Base-by-base conservation (phyloP, 371 early-diverging fungal genomes). In the Apophysomyces sp. region DNA sequence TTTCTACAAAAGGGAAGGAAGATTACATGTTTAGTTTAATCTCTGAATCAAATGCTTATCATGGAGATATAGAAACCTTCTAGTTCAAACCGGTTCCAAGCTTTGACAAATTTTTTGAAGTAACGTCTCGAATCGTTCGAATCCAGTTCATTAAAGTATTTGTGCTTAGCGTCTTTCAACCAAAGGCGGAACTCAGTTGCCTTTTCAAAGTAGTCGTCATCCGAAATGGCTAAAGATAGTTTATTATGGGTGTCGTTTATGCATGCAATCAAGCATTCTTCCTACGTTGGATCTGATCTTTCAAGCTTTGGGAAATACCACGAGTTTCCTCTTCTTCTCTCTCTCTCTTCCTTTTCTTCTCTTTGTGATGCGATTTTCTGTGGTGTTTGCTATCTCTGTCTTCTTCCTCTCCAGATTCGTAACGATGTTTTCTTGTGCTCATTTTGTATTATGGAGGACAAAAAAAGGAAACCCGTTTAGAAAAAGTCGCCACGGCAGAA, bases 181-280 rank as follows among this genome's bases (percentile, higher is more conserved):
- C 96, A 95, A 13, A 91, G 63, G 1, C 90, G 78, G 66, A 94
- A 94, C 55, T 92, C 90, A n/a, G 84, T 78, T 21, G 91, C 82
- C 41, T 90, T 89, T 41, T 78, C 76, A 70, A 78, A 93, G 65
- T 92, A 94, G 71, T 92, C 92, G 27, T 92, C 92, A 30, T 82
- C 83, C 8, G 81, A 61, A 40, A 89, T 86, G 36, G 76, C 80
- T 79, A 67, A 44, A 44, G 21, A 44, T 21, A n/a, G 21, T 44
- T 44, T 44, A 44, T 44, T 44, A 44, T 21, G 24, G 21, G 34
- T 11, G 13, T 44, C 9, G 4, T 44, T 44, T 21, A 21, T 21
- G 24, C 21, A 44, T 44, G 21, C 49, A 44, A 9, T 21, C 9
- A 44, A 16, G 21, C 21, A 21, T 44, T 21, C 49, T 21, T 44